Conservation (phyloP, 768 basidiomycete genomes). For the Amanita exitialis region DNA sequence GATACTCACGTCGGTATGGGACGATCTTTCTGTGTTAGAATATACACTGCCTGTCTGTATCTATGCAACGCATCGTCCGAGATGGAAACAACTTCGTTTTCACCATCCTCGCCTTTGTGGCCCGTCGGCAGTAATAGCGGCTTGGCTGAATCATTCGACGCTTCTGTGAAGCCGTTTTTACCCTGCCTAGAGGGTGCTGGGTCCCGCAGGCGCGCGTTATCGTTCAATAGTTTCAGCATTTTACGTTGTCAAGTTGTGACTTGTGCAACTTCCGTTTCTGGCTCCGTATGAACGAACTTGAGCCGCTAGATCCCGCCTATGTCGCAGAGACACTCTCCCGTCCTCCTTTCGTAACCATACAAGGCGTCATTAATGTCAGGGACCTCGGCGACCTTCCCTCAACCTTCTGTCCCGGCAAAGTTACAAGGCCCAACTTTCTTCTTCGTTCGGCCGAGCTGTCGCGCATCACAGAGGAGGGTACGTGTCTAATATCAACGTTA, state of each 20-base stretch:
- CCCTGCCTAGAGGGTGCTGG: background rate
- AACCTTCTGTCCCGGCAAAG: constrained; percentile 29
- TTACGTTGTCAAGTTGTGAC: background rate
- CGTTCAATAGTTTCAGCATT: constrained; percentile 2
- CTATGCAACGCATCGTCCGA: constrained; percentile 8
- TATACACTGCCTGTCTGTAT: constrained; percentile 11
- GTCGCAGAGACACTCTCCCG: constrained; percentile 55
- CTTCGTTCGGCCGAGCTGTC: constrained; percentile 71
- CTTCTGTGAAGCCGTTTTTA: constrained; percentile 2
- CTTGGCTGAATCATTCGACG: background rate
- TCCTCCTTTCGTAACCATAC: constrained; percentile 59
- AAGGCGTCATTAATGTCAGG: constrained; percentile 70
- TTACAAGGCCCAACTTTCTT: constrained; percentile 47
- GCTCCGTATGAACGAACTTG: constrained; percentile 35
- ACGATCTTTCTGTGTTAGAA: constrained; percentile 13
- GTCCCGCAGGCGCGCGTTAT: background rate
- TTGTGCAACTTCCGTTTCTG: background rate
- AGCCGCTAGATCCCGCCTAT: constrained; percentile 56
- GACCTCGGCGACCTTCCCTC: constrained; percentile 61
- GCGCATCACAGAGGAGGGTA: constrained; percentile 59
- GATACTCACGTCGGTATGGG: constrained; percentile 11
- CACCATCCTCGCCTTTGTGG: background rate
- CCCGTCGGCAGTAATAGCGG: background rate
- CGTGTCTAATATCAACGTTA: background rate
- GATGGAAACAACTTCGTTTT: background rate